Base-by-base conservation (phyloP, 495 filamentous ascomycete genomes). In the Hypoxylon subgilvum region DNA sequence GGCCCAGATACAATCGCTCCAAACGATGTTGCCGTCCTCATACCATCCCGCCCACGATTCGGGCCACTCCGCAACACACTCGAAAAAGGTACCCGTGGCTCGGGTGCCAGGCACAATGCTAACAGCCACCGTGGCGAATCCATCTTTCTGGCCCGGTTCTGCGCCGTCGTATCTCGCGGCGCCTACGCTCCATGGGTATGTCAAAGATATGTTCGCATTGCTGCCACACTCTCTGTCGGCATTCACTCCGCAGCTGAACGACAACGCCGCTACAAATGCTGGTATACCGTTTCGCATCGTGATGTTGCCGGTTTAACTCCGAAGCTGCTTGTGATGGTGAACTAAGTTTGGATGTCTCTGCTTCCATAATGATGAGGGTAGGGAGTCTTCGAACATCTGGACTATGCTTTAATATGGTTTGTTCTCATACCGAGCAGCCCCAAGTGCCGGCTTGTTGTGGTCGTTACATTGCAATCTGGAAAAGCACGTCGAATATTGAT, bases 1-100 rank as follows among this genome's bases (percentile, higher is more conserved):
- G 5, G 71, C 73, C 66, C 67, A 74, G 55, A 76, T 76, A 52
- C 74, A 76, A 28, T 76, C 74, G 14, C 67, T 65, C 74, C 74
- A 76, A 23, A 76, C 67, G 40, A 72, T 63, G 23, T 69, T 66
- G 14, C 60, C 64, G 5, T 68, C 69, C 47, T 63, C 49, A 22
- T 70, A 71, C 62, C 64, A 71, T 4, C 74, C 74, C 4, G 32
- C 64, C 74, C 74, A 76, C 0, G 67, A 47, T 39, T 72, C 69
- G 0, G 69, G 71, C 74, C 74, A 76, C 35, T 74, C 68, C 0
- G 61, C 65, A 2, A 74, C 69, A 21, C 74, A 76, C 44, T 76
- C 74, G 39, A 72, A 76, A 23, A 74, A 63, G 1, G 69, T 63
- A 4, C 62, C 63, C 23, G 31, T 43, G 1, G 59, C 61, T 3